These are phyloP conservation scores for Corynespora cassiicola DNA, from an alignment of 2,329 filamentous ascomycete genomes.

Conservation along the genomic window DNA sequence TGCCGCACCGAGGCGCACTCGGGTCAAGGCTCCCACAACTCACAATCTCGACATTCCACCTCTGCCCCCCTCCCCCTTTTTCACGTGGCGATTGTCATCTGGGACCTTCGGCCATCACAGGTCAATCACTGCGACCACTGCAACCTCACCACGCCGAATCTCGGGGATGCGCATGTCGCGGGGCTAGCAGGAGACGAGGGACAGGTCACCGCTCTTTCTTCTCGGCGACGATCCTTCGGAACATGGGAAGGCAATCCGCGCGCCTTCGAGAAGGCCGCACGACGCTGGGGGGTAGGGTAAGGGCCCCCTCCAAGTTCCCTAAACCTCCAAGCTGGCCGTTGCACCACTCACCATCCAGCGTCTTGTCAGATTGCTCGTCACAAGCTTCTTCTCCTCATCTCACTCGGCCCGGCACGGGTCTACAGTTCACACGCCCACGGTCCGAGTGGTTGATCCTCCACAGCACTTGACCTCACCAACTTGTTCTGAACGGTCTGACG, in stretches of 20 bases:
- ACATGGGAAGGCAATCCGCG: conserved; percentile 11
- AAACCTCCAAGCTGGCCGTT: too few relatives aligned
- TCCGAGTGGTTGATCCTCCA: too few relatives aligned
- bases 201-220: conserved; percentile 29
- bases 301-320: too few relatives aligned
- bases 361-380: background rate
- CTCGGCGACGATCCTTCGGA: conserved; percentile 23
- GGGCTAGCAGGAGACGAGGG: conserved; percentile 2
- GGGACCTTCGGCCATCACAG: conserved; percentile 7
- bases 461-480: too few relatives aligned
- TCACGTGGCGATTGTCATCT: conserved; percentile 18
- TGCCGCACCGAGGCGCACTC: conserved; percentile 11
- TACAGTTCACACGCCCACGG: too few relatives aligned
- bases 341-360: background rate
- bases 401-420: too few relatives aligned
- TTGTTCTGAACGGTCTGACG: too few relatives aligned
- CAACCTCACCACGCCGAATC: too few relatives aligned
- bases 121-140: too few relatives aligned
- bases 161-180: conserved; percentile 9
- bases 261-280: conserved; percentile 3
- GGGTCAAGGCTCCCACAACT: conserved; percentile 11
- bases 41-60: conserved; percentile 19
- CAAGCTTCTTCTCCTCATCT: background rate
- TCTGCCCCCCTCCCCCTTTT: conserved; percentile 14
- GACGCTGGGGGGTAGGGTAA: background rate